A percentile compares a stretch with the other conserved stretches of the same genome.
These are phyloP conservation scores for Solanum appendiculatum DNA, from an alignment of 257 asterid genomes.

Conservation along the genomic window DNA sequence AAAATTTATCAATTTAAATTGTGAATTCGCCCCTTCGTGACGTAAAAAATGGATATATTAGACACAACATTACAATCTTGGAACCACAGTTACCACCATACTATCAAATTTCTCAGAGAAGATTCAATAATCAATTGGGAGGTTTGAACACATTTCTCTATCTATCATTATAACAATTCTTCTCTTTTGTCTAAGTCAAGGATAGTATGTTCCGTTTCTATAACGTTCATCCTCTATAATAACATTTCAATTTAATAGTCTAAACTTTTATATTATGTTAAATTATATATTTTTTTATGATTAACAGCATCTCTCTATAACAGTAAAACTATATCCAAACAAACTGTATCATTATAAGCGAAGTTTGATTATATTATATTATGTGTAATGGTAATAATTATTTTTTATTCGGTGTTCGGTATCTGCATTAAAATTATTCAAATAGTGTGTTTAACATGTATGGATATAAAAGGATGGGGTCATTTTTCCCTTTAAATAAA, in stretches of 20 bases:
- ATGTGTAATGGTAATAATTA: neutral
- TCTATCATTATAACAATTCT: neutral
- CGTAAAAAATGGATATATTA: too few relatives aligned
- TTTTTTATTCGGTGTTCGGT: too few relatives aligned
- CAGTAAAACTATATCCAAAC: too few relatives aligned
- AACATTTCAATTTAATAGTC: neutral
- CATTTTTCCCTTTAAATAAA: neutral
- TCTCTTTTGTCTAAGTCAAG: neutral
- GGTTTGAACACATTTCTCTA: neutral
- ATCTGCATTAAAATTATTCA: too few relatives aligned
- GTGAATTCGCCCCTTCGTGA: rapidly evolving
- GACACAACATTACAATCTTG: neutral
- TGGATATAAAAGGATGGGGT: neutral
- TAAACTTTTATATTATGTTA: neutral
- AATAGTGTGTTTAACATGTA: neutral
- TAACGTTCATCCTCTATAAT: neutral
- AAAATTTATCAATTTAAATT: neutral
- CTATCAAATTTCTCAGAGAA: neutral
- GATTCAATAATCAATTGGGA: neutral
- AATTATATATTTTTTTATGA: neutral
- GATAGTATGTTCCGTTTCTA: neutral
- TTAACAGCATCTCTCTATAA: neutral
- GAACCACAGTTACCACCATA: slow-evolving; percentile 8
- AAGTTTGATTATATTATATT: neutral
- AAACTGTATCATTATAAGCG: neutral